A percentile compares a stretch with the other conserved stretches of the same genome.
Evolutionary conservation across 805 yeast species (phyloP).

Genomic region (Starmerella floris): DNA sequence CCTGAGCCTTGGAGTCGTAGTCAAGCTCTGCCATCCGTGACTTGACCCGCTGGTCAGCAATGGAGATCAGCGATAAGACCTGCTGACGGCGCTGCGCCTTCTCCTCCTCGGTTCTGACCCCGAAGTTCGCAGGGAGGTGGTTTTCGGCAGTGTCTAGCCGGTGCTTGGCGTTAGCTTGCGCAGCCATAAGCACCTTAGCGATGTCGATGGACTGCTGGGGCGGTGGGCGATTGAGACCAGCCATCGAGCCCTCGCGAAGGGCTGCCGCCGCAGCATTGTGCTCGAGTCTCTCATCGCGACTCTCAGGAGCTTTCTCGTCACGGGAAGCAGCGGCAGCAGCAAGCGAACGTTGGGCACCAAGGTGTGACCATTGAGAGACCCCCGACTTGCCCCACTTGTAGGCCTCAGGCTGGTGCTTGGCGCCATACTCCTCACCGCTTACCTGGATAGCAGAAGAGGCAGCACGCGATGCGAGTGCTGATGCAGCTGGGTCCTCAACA

Average conservation of each 20-base stretch:
- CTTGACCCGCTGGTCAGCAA: constrained; percentile 24
- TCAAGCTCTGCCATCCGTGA: constrained; percentile 31
- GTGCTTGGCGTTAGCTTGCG: constrained; percentile 25
- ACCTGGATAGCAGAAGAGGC: constrained; percentile 25
- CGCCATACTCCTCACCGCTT: constrained; percentile 26
- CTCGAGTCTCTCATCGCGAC: background rate
- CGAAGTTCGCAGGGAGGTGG: constrained; percentile 18
- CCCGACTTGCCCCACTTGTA: constrained; percentile 24
- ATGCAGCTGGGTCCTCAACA: constrained; percentile 9
- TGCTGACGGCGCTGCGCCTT: constrained; percentile 22
- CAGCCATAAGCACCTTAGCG: constrained; percentile 23
- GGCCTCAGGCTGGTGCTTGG: constrained; percentile 27
- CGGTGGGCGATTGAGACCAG: constrained; percentile 9
- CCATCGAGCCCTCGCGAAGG: background rate
- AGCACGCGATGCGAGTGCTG: constrained; percentile 24
- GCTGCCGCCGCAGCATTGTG: background rate
- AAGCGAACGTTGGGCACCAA: constrained; percentile 10
- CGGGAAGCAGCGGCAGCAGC: constrained; percentile 12
- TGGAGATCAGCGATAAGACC: constrained; percentile 20
- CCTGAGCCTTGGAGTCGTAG: constrained; percentile 31
- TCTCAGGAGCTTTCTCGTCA: constrained; percentile 5
- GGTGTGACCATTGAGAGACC: constrained; percentile 16
- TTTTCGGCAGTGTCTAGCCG: constrained; percentile 17
- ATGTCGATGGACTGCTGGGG: constrained; percentile 16
- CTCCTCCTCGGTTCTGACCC: constrained; percentile 18